Base-by-base conservation (phyloP, 192 early-diverging fungal species). In the Lobosporangium transversale region DNA sequence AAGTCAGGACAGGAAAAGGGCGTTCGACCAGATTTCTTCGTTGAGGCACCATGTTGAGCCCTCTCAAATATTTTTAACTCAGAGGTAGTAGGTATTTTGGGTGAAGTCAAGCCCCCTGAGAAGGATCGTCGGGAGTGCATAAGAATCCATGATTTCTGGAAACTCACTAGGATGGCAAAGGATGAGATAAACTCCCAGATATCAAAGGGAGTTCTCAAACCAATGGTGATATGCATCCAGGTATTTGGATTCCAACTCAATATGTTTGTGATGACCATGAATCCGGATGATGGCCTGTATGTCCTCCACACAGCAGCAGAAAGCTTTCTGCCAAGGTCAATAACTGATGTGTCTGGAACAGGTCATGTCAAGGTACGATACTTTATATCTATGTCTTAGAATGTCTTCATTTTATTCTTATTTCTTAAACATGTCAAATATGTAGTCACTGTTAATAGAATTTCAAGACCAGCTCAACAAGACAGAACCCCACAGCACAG, bases 51-150 rank as follows among this genome's bases (percentile, higher is more conserved):
- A 50, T 27, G 35, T 35, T 35, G 21, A 50, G 17, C 8, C 4
- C 49, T 47, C 18, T 47, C 18, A 15, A 47, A 14, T 21, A 47
- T 26, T 42, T 12, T 62, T 26, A 21, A 24, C 9, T 37, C 31
- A 36, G 31, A 45, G 32, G 50, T 29, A 17, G 48, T 62, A 14
- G 59, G 59, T n/a, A 23, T 62, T 6, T 35, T 62, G 32, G 61
- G 48, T 48, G 50, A 62, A 47, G 49, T 62, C 44, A 62, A 62
- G 32, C 49, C 47, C 31, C 61, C 33, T n/a, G 36, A 62, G 47
- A 62, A 43, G 36, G 23, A 32, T 1, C 61, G 20, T 30, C 7
- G 17, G 9, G 61, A 27, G 21, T 31, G 49, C 32, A n/a, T 62
- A 24, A 47, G 49, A 47, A 43, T 62, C 4, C 43, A 49, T 24